A percentile compares a stretch with the other conserved stretches of the same genome.
phyloP scores from a whole-genome alignment of 2,329 filamentous ascomycete genomes.

The Torrubiella hemipterigena region DNA sequence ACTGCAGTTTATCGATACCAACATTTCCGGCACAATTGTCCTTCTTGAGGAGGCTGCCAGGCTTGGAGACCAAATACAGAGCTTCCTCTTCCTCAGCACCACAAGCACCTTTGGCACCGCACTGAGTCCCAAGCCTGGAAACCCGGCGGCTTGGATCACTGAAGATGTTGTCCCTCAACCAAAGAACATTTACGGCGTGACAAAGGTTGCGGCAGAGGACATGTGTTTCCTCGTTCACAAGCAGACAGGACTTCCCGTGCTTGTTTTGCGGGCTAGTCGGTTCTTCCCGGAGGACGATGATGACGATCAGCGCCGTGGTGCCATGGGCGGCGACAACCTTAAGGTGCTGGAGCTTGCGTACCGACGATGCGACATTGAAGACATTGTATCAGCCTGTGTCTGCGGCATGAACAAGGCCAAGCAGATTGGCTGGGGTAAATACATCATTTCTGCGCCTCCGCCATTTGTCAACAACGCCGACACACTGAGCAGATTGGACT shows the following conservation, averaged over 20 bases:
- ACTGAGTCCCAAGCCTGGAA: conserved; percentile 20
- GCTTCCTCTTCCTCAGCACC: conserved; percentile 33
- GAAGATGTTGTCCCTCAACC: conserved; percentile 26
- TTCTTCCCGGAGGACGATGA: conserved; percentile 38
- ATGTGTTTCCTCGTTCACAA: conserved; percentile 28
- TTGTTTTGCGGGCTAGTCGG: conserved; percentile 32
- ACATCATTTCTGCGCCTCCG: conserved; percentile 30
- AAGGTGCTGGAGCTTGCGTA: conserved; percentile 36
- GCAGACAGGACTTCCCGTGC: conserved; percentile 23
- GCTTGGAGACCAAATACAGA: conserved; percentile 14
- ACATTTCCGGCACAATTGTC: conserved; percentile 28
- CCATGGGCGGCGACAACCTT: conserved; percentile 28
- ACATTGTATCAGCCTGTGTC: conserved; percentile 27
- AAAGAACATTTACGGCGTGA: conserved; percentile 37
- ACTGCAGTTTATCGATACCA: conserved; percentile 29
- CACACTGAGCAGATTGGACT: conserved; percentile 20
- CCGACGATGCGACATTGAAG: conserved; percentile 29
- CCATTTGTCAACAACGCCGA: conserved; percentile 20
- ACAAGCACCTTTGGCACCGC: conserved; percentile 32
- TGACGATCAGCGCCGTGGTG: conserved; percentile 24
- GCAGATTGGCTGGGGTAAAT: conserved; percentile 23
- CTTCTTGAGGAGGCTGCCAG: conserved; percentile 27
- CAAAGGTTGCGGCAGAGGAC: conserved; percentile 36
- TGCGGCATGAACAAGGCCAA: conserved; percentile 23
- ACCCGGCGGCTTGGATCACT: conserved; percentile 30